Percentiles rank a stretch among this genome's conserved stretches.
Conservation (phyloP, 2,329 filamentous ascomycete species). For the Purpureocillium lavendulum region DNA sequence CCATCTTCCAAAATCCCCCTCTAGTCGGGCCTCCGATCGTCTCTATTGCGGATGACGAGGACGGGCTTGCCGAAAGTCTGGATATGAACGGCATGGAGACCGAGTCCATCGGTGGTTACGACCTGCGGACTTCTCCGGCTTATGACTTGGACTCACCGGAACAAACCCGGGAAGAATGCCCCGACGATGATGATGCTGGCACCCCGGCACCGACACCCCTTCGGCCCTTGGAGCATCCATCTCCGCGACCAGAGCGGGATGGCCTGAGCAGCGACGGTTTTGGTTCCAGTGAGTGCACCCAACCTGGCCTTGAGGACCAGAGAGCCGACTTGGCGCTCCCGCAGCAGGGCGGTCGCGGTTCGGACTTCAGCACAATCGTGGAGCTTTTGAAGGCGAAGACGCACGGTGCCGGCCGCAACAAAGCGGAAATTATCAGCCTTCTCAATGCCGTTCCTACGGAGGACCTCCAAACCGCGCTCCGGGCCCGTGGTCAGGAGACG, state of each 20-base stretch:
- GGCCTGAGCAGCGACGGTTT: not conserved
- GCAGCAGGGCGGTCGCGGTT: not conserved
- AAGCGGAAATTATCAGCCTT: not conserved
- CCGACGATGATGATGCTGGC: too few species aligned
- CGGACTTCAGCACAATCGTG: not conserved
- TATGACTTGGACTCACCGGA: too few species aligned
- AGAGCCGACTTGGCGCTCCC: not conserved
- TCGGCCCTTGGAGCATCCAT: not conserved
- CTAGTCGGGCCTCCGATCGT: too few species aligned
- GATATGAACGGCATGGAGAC: too few species aligned
- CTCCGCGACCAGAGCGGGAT: not conserved
- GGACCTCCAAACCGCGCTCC: conserved; percentile 12
- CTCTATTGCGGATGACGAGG: too few species aligned
- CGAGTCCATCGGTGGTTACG: too few species aligned
- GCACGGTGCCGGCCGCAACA: not conserved
- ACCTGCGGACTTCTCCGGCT: too few species aligned
- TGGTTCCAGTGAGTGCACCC: not conserved
- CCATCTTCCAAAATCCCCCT: not conserved
- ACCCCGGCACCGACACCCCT: too few species aligned
- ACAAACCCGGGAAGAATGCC: too few species aligned
- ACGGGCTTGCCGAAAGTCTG: too few species aligned
- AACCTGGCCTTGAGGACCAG: not conserved
- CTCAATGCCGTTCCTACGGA: not conserved
- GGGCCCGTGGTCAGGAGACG: conserved; percentile 6
- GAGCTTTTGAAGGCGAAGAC: not conserved